Evolutionary conservation across 2,329 filamentous ascomycete genomes (phyloP), one percentile per base, ranked within the genome.

Genomic region (Zalaria obscura): DNA sequence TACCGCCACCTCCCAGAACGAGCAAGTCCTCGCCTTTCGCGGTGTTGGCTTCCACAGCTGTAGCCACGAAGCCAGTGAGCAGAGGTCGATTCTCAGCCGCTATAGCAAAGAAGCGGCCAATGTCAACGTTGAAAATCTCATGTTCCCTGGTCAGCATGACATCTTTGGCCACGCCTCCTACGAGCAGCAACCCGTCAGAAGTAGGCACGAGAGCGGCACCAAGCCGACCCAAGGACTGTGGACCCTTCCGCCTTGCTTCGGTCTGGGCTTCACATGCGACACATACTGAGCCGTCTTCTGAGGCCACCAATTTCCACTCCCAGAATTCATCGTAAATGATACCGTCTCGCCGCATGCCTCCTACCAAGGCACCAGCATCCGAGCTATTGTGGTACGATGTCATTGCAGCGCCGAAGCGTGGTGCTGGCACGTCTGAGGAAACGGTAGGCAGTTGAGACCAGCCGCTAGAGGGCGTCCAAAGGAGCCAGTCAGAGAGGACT

Each of bases 1-100:
- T 84, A 10, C 83, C 85, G 32, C 86, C 88, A 10, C 88, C 88
- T 1, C 86, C 86, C 38, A 82, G 59, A 5, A 93, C 63, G 6
- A 84, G 52, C 3, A 87, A 52, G 11, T 70, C 61, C 27, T 67
- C 62, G 7, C 7, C 29, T 32, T n/a, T 32, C 7, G 7, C 10
- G 36, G 7, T 25, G 25, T 38, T 38, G 27, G 36, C 64, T 27
- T 63, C 62, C 1, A 70, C 61, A 27, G 63, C 55, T 9, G 72
- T 59, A 5, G 72, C 65, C 4, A 77, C 77, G 42, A 78, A 72
- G 2, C 88, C 86, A 39, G 86, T 68, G 39, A 93, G 68, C 4
- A 93, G 67, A 8, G 85, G 85, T 41, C 76, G 64, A 18, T 35
- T 18, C 4, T 40, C 29, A n/a, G 36, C 10, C 9, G 43, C 27